These are phyloP conservation scores for Oryza nivara DNA, from an alignment of 176 grass and related monocot species.

Conservation along the genomic window DNA sequence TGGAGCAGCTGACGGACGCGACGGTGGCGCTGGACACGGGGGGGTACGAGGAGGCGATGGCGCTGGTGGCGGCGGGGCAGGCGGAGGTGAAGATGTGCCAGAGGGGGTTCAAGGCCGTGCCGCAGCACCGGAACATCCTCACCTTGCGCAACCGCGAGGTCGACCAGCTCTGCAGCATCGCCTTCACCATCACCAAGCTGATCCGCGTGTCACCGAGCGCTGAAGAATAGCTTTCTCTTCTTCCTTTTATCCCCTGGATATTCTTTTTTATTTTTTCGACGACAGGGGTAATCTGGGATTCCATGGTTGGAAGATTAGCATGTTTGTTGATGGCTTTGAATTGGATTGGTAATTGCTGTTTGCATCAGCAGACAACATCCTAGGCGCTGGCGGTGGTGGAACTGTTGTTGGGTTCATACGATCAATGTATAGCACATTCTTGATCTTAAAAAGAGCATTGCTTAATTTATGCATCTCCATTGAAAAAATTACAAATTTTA, in stretches of 20 bases:
- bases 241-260: neutral
- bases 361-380: neutral
- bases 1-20: conserved; percentile 70
- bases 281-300: neutral
- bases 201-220: conserved; percentile 13
- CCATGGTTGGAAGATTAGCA: neutral
- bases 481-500: too few relatives aligned
- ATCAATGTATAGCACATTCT: neutral
- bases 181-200: conserved; percentile 53
- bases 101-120: conserved; percentile 48
- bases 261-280: neutral
- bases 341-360: neutral
- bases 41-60: conserved; percentile 49
- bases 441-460: neutral
- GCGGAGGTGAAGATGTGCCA: conserved; percentile 63
- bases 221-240: neutral
- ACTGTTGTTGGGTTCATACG: neutral
- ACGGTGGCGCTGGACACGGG: conserved; percentile 45
- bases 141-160: conserved; percentile 59
- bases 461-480: neutral
- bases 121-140: conserved; percentile 51
- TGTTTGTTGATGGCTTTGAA: neutral
- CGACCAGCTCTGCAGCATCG: conserved; percentile 64
- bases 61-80: conserved; percentile 53
- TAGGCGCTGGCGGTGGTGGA: neutral